phyloP scores from a whole-genome alignment of 352 stramenopile genomes.

The Phytopythium chamaehyphon region DNA sequence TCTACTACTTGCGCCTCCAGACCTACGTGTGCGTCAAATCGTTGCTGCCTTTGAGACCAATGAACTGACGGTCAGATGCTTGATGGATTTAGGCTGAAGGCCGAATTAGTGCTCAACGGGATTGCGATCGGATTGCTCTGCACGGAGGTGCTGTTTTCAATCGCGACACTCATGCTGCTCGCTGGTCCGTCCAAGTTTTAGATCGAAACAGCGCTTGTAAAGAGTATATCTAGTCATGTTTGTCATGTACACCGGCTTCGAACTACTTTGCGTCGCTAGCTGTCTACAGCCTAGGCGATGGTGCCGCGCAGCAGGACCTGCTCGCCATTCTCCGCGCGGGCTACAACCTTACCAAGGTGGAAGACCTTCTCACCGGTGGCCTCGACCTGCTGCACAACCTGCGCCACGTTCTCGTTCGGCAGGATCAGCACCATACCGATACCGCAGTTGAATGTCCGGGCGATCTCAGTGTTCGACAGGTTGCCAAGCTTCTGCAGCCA shows the following conservation, averaged over 20 bases:
- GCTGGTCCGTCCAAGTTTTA: conserved; percentile 6
- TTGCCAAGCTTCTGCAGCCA: conserved; percentile 94
- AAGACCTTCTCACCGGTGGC: conserved; percentile 88
- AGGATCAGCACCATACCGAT: conserved; percentile 99
- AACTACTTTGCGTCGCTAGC: not conserved
- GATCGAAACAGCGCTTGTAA: too few relatives aligned
- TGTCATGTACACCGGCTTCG: conserved; percentile 2
- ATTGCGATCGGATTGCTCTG: conserved; percentile 55
- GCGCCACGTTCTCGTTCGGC: conserved; percentile 82
- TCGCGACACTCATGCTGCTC: conserved; percentile 42
- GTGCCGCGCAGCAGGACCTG: conserved; percentile 83
- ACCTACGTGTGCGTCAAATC: conserved; percentile 57
- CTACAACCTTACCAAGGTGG: conserved; percentile 84
- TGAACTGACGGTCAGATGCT: conserved; percentile 3
- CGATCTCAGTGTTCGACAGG: conserved; percentile 94
- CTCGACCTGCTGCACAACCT: conserved; percentile 82
- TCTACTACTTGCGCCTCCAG: conserved; percentile 74
- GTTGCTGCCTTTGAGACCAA: not conserved
- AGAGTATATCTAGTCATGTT: too few relatives aligned
- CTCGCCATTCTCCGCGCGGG: conserved; percentile 45
- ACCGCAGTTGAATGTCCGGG: conserved; percentile 98
- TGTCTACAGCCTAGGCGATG: conserved; percentile 37
- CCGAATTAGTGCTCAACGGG: conserved; percentile 62
- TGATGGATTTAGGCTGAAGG: conserved; percentile 27
- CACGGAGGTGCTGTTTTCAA: conserved; percentile 45